Evolutionary conservation across 1,284 basidiomycete genomes (phyloP).

Genomic region (Cutaneotrichosporon curvatum): DNA sequence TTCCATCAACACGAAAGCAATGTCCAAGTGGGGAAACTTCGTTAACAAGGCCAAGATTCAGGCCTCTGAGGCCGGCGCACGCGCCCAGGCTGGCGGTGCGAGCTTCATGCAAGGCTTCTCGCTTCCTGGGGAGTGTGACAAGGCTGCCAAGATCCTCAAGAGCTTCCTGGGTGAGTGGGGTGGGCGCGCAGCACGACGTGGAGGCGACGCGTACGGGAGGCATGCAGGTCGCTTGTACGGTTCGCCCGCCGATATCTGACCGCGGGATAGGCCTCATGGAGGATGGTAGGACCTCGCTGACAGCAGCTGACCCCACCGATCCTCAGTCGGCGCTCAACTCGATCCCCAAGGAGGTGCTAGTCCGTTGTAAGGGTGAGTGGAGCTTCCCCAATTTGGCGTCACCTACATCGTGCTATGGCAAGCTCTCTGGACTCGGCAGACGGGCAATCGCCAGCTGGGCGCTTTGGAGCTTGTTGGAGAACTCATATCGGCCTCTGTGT

Average conservation of each 20-base stretch:
- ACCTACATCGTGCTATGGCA: too few relatives aligned
- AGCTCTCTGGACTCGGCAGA: too few relatives aligned
- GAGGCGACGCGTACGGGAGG: too few relatives aligned
- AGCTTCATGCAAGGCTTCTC: constrained; percentile 73
- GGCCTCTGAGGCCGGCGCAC: constrained; percentile 18
- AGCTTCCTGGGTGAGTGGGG: constrained; percentile 72
- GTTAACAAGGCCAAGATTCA: constrained; percentile 26
- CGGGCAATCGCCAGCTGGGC: too few relatives aligned
- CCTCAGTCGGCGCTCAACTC: constrained; percentile 89
- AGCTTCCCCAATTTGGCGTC: not conserved
- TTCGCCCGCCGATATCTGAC: too few relatives aligned
- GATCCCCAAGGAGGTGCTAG: constrained; percentile 88
- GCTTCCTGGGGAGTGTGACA: constrained; percentile 79
- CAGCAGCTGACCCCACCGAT: constrained; percentile 72
- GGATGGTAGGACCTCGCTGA: not conserved
- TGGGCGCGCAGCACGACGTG: too few relatives aligned
- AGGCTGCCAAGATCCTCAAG: constrained; percentile 82
- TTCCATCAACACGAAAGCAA: not conserved
- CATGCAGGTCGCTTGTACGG: too few relatives aligned
- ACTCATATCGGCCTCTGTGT: too few relatives aligned
- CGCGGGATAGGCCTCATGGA: too few relatives aligned
- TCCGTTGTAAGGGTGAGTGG: constrained; percentile 69
- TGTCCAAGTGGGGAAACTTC: constrained; percentile 17
- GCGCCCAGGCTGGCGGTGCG: constrained; percentile 36
- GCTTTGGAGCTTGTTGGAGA: too few relatives aligned